Base-by-base conservation (phyloP, 2,329 filamentous ascomycete species). In the Diplodia corticola region DNA sequence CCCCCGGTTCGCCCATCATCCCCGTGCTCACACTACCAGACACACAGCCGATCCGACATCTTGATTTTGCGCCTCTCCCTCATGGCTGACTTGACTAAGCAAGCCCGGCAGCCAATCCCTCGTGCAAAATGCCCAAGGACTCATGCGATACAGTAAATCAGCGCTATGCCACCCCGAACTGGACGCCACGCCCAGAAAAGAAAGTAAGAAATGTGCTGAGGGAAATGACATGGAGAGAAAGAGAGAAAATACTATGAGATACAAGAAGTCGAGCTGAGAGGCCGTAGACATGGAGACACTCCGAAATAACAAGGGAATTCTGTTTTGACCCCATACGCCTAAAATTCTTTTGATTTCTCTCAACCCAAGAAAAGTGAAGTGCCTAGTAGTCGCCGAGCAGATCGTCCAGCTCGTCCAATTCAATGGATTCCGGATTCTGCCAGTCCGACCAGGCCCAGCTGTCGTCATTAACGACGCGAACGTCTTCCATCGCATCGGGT, bases 331-430 rank as follows among this genome's bases (percentile, higher is more conserved):
- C 57, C 40, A 24, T 61, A 28, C 61, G 61, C 61, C 61, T 20
- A 13, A 24, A 63, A 50, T 17, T 53, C 61, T 54, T 55, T 33
- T 53, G 24, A n/a, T 24, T 13, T 51, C 35, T 53, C 35, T 53
- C 49, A 48, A 22, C 48, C 6, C 20, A 33, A 9, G 13, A 33
- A 46, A 44, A 54, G 37, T 51, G 9, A 30, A 13, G n/a, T 40
- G 30, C 10, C 37, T 80, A 92, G 77, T 88, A 92, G 71, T 87
- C 89, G 74, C 91, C 89, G 73, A 97, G 86, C 76, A 97, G 86
- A 72, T 91, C 88, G 74, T 98, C 94, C 26, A 98, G 88, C 82
- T 99, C 95, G 54, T 97, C 92, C 57, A 98, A 86, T 77, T 96
- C 93, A 71, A 98, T 89, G 70, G 88, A 91, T 81, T 98, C 95